Evolutionary conservation across 2,329 filamentous ascomycete genomes (phyloP).

Genomic region (Neofusicoccum parvum): DNA sequence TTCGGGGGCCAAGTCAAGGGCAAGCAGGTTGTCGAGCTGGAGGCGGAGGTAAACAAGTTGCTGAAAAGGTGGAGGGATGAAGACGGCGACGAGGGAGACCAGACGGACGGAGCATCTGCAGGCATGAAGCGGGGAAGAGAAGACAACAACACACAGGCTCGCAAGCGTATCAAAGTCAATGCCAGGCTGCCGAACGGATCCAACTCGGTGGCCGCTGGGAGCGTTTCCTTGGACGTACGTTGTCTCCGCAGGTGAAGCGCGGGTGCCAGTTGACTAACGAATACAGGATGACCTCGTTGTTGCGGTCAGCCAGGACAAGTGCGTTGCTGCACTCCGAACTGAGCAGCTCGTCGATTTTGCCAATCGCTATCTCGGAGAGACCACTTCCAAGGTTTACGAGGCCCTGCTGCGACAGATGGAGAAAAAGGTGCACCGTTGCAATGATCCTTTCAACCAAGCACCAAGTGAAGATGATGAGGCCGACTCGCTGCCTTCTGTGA

Average conservation of each 20-base stretch:
- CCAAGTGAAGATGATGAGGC: conserved; percentile 47
- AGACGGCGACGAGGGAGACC: conserved; percentile 34
- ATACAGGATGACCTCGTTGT: conserved; percentile 70
- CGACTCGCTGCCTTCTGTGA: conserved; percentile 38
- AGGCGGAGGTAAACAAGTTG: conserved; percentile 61
- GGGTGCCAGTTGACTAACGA: conserved; percentile 16
- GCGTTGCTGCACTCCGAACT: conserved; percentile 79
- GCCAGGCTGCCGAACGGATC: conserved; percentile 27
- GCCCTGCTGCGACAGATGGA: conserved; percentile 72
- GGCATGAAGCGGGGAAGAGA: conserved; percentile 18
- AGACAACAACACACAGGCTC: conserved; percentile 26
- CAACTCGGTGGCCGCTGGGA: conserved; percentile 25
- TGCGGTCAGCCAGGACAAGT: conserved; percentile 82
- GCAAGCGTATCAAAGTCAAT: conserved; percentile 35
- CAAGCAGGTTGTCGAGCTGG: conserved; percentile 60
- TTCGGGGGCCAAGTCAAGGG: conserved; percentile 37
- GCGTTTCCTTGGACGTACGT: conserved; percentile 39
- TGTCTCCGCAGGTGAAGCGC: neutral
- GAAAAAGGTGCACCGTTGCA: conserved; percentile 67
- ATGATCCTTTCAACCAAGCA: conserved; percentile 50
- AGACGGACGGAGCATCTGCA: conserved; percentile 16
- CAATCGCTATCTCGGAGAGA: conserved; percentile 68
- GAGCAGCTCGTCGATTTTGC: conserved; percentile 74
- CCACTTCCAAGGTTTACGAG: conserved; percentile 77
- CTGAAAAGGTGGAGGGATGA: conserved; percentile 55